Base-by-base conservation (phyloP, 2,329 filamentous ascomycete species). In the Ophiognomonia clavigignenti-juglandacearum region DNA sequence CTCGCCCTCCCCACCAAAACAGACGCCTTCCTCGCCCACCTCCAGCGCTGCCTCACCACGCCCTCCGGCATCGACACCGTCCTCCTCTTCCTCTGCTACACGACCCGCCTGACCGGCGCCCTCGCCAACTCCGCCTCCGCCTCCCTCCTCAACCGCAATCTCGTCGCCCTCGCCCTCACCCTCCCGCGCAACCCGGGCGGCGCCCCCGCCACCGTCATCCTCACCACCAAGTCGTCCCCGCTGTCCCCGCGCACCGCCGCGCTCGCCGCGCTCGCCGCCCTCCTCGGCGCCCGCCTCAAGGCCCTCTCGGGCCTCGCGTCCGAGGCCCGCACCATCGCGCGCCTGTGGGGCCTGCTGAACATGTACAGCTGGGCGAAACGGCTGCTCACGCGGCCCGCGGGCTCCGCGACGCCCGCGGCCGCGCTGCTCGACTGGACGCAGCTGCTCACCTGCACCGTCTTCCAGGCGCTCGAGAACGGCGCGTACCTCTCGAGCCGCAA, bases 381-480 rank as follows among this genome's bases (percentile, higher is more conserved):
- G 45, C 68, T 83, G n/a, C 49, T 73, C 6, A 51, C 65, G 26
- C 59, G 59, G 51, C 57, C 60, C 14, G 59, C 51, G 56, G 60
- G 14, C 57, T 66, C 45, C 53, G 3, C 52, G 13, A 52, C 53
- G 13, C 54, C 56, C 9, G 57, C 60, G 23, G 59, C 65, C 10
- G 61, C 57, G 41, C 45, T 52, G 29, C 44, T 52, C 38, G 78
- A 80, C 19, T 84, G 82, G 64, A 69, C 77, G 6, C 86, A 93
- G 64, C 78, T 96, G 18, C 54, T 74, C 10, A 74, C 80, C 10
- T 86, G 86, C 63, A 66, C 85, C 9, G 62, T 71, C 9, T 95
- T 86, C 70, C 90, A 96, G 67, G 68, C 79, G 1, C 74, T 92
- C 34, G 93, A 98, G 72, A 96, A 96, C 67, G 75, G 78, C 32